These are phyloP conservation scores for Diutina neorugosa DNA, from an alignment of 1,139 yeast genomes.

Conservation along the genomic window DNA sequence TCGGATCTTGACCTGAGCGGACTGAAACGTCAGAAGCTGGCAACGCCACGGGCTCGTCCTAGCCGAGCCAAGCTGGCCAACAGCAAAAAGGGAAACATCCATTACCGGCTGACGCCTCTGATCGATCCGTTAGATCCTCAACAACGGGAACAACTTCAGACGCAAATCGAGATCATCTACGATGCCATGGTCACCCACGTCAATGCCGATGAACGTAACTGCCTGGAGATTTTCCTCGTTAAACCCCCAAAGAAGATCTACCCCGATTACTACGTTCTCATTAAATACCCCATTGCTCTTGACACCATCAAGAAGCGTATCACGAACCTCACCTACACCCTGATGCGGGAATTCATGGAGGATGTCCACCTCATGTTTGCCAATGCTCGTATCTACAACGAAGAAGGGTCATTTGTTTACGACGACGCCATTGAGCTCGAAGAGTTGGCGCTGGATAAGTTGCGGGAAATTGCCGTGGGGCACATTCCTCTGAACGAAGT, in stretches of 20 bases:
- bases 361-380: slow-evolving; percentile 70
- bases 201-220: slow-evolving; percentile 24
- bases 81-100: not conserved
- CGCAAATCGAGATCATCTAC: slow-evolving; percentile 29
- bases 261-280: slow-evolving; percentile 79
- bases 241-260: slow-evolving; percentile 64
- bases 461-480: slow-evolving; percentile 15
- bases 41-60: slow-evolving; percentile 15
- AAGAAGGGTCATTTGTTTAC: slow-evolving; percentile 76
- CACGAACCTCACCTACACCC: slow-evolving; percentile 36
- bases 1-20: slow-evolving; percentile 7
- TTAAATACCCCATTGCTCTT: slow-evolving; percentile 72
- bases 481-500: slow-evolving; percentile 16
- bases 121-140: slow-evolving; percentile 29
- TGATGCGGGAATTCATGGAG: slow-evolving; percentile 48
- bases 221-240: slow-evolving; percentile 52
- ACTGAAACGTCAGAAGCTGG: slow-evolving; percentile 18
- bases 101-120: slow-evolving; percentile 18
- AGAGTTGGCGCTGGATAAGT: slow-evolving; percentile 25
- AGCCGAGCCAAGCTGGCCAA: slow-evolving; percentile 7
- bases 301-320: slow-evolving; percentile 55
- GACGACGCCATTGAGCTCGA: slow-evolving; percentile 67
- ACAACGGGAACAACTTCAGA: slow-evolving; percentile 30
- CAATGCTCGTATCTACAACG: slow-evolving; percentile 81
- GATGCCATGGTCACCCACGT: slow-evolving; percentile 33